Percentiles rank a stretch among this genome's conserved stretches.
Evolutionary conservation across 2,329 filamentous ascomycete species (phyloP).

Genomic region (Diplodia scrobiculata): DNA sequence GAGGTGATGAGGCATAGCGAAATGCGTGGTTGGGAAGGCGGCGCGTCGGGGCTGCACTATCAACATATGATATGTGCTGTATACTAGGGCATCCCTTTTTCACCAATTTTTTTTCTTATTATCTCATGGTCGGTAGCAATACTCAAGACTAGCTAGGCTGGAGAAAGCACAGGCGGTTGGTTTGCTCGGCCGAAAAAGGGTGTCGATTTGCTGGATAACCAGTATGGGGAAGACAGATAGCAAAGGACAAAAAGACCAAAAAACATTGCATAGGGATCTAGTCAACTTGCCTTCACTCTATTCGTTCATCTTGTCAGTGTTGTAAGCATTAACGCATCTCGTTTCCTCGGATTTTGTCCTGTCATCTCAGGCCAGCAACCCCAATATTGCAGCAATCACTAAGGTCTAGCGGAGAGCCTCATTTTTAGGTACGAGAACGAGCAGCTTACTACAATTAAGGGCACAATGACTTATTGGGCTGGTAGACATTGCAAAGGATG

Average conservation of each 20-base stretch:
- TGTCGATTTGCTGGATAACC: not conserved
- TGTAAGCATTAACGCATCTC: no score
- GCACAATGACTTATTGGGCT: no score
- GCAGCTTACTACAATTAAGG: no score
- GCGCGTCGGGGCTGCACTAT: not conserved
- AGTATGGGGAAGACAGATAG: not conserved
- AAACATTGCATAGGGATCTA: not conserved
- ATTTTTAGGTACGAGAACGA: no score
- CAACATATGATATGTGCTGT: not conserved
- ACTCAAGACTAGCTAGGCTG: not conserved
- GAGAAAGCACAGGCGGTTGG: conserved; percentile 3
- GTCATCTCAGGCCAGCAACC: no score
- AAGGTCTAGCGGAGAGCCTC: no score
- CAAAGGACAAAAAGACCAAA: not conserved
- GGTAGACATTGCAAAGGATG: no score
- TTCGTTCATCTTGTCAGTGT: no score
- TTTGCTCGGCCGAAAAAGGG: not conserved
- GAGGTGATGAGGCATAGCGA: not conserved
- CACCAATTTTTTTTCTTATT: not conserved
- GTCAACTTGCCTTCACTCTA: not conserved
- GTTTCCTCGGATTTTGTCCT: no score
- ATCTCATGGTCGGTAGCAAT: not conserved
- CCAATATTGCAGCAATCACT: no score
- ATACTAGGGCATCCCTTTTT: not conserved
- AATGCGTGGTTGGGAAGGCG: not conserved